A percentile compares a stretch with the other conserved stretches of the same genome.
phyloP scores from a whole-genome alignment of 2,329 filamentous ascomycete genomes.

The Thelonectria olida region DNA sequence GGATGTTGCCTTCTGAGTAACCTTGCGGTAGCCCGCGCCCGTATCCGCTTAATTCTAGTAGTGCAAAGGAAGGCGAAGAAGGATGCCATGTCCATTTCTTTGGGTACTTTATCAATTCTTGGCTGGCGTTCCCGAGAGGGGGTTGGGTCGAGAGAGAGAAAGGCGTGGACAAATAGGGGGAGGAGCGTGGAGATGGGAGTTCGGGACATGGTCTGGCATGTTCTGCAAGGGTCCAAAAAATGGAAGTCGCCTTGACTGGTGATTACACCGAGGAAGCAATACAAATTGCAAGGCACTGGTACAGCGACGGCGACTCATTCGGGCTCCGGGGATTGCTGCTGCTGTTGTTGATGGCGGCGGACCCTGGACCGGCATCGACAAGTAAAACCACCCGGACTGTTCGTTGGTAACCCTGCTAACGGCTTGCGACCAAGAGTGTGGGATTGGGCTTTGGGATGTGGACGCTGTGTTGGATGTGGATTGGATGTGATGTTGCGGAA shows the following conservation, averaged over 20 bases:
- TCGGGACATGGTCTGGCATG: conserved; percentile 28
- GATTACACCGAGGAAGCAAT: conserved; percentile 9
- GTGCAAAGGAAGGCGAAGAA: conserved; percentile 4
- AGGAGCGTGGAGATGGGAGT: too few species aligned
- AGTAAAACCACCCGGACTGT: conserved; percentile 7
- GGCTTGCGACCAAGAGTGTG: conserved; percentile 6
- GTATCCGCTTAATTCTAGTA: conserved; percentile 16
- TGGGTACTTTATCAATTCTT: conserved; percentile 16
- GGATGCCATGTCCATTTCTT: conserved; percentile 2
- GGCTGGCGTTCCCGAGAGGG: conserved; percentile 6
- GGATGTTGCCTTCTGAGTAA: conserved; percentile 2
- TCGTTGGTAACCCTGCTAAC: conserved; percentile 4
- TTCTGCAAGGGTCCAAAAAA: conserved; percentile 33
- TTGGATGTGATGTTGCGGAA: too few species aligned
- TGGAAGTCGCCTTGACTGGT: conserved; percentile 23
- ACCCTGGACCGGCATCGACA: too few species aligned
- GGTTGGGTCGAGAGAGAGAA: conserved; percentile 7
- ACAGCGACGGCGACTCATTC: neutral
- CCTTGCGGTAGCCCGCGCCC: conserved; percentile 5
- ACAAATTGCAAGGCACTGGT: conserved; percentile 1
- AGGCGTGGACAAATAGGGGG: conserved; percentile 35
- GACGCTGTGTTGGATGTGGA: conserved; percentile 1
- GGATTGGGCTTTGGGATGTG: conserved; percentile 1
- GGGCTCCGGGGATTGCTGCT: too few species aligned
- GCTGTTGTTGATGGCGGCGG: too few species aligned